Evolutionary conservation across 2,329 filamentous ascomycete species (phyloP).

Genomic region (Aspergillus fischeri): DNA sequence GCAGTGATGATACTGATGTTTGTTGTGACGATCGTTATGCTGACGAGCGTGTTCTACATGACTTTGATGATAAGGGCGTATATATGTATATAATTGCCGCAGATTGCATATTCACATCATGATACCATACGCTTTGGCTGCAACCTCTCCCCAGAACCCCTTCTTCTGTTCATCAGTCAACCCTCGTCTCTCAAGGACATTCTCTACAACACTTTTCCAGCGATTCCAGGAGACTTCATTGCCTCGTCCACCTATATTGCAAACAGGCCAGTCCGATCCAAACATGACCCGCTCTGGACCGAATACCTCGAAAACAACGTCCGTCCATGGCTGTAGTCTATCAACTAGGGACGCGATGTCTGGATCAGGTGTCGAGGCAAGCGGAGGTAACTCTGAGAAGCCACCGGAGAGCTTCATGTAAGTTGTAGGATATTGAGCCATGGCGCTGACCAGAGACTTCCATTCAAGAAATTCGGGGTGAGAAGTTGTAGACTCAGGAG

Average conservation of each 20-base stretch:
- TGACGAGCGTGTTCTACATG: not conserved
- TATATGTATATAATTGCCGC: not conserved
- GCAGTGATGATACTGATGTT: conserved; percentile 48
- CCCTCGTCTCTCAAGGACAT: conserved; percentile 50
- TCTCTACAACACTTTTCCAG: conserved; percentile 69
- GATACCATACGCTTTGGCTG: conserved; percentile 62
- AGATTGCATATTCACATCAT: conserved; percentile 11
- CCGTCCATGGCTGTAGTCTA: conserved; percentile 65
- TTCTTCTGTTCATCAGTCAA: conserved; percentile 59
- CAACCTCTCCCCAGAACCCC: conserved; percentile 69
- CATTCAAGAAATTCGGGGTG: conserved; percentile 63
- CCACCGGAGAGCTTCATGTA: conserved; percentile 90
- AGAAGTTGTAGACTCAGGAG: conserved; percentile 31
- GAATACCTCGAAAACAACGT: conserved; percentile 68
- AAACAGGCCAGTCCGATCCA: conserved; percentile 91
- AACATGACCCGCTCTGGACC: conserved; percentile 75
- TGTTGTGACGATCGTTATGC: not conserved
- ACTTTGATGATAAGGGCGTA: not conserved
- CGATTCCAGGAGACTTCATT: conserved; percentile 64
- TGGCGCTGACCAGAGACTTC: conserved; percentile 63
- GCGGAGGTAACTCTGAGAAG: conserved; percentile 70
- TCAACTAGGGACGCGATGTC: conserved; percentile 44
- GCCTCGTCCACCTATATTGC: conserved; percentile 61
- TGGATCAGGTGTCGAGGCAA: conserved; percentile 15
- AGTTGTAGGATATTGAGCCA: conserved; percentile 61